Evolutionary conservation across 371 early-diverging fungal species (phyloP), one percentile per base, ranked within the genome.

Genomic region (Conidiobolus incongruus): DNA sequence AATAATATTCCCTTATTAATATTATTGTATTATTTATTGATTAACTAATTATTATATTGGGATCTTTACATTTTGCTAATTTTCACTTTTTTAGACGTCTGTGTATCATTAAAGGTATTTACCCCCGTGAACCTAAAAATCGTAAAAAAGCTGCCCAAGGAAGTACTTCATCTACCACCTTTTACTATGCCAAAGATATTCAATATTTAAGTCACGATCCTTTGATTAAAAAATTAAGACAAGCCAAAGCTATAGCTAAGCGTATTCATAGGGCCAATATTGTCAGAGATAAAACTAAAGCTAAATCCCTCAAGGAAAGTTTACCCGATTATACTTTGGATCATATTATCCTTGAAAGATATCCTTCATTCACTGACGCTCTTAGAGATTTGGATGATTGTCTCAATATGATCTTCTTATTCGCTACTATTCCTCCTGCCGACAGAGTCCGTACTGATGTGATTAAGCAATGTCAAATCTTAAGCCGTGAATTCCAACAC

Each of bases 41-140:
- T n/a, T n/a, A n/a, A n/a, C n/a, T n/a, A n/a, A n/a, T n/a, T n/a
- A n/a, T n/a, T n/a, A n/a, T n/a, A n/a, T n/a, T n/a, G n/a, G n/a
- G n/a, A n/a, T n/a, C n/a, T n/a, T n/a, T n/a, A n/a, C n/a, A n/a
- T n/a, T n/a, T n/a, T n/a, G n/a, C n/a, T 32, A 11, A 30, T 33
- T 16, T 28, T 16, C 34, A 38, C 42, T 24, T 13, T 40, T 37
- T 17, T 49, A 77, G 96, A 60, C 89, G 93, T 34, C 68, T 96
- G 44, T 94, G 94, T 65, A 96, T 96, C 56, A 62, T 96, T 49
- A 96, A 96, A 65, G 97, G 97, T 26, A 82, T 96, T 48, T 93
- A 94, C 62, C 97, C 97, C n/a, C 80, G 87, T 36, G 90, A 91
- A 56, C 97, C 97, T 33, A 75, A 71, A 48, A 87, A 81, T 66